Conservation (phyloP, 2,329 filamentous ascomycete genomes). For the Blastomyces gilchristii region DNA sequence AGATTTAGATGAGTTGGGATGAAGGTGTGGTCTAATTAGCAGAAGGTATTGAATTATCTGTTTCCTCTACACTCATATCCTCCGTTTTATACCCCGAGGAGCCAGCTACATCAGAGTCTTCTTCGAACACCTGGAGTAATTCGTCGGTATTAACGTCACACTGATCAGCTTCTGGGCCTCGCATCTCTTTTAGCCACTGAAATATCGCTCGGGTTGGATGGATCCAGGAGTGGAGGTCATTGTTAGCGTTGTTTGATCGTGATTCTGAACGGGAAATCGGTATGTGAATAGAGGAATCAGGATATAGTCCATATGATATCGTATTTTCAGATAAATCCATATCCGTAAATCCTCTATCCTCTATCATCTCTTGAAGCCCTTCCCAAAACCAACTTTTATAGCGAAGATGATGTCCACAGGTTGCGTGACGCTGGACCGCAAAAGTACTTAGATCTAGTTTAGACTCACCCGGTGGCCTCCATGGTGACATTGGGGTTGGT, state of each 20-base stretch:
- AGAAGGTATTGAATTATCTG: neutral
- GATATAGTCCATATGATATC: neutral
- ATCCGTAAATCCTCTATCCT: neutral
- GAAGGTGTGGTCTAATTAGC: neutral
- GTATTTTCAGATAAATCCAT: neutral
- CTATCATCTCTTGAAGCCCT: neutral
- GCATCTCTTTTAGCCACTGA: neutral
- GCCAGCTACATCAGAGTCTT: neutral
- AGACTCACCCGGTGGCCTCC: neutral
- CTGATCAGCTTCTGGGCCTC: neutral
- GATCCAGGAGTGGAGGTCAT: neutral
- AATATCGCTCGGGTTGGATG: neutral
- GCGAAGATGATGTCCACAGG: neutral
- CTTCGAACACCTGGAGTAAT: slow-evolving; percentile 2
- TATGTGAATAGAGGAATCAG: neutral
- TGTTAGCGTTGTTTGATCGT: neutral
- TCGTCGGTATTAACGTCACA: neutral
- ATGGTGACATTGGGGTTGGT: neutral
- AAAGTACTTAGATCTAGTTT: neutral
- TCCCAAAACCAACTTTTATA: slow-evolving; percentile 1
- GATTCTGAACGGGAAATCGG: neutral
- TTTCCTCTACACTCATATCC: neutral
- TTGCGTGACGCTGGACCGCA: neutral
- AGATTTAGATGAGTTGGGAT: neutral
- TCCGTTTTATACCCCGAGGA: neutral